phyloP scores from a whole-genome alignment of 768 basidiomycete genomes.

The Epithele typhae region DNA sequence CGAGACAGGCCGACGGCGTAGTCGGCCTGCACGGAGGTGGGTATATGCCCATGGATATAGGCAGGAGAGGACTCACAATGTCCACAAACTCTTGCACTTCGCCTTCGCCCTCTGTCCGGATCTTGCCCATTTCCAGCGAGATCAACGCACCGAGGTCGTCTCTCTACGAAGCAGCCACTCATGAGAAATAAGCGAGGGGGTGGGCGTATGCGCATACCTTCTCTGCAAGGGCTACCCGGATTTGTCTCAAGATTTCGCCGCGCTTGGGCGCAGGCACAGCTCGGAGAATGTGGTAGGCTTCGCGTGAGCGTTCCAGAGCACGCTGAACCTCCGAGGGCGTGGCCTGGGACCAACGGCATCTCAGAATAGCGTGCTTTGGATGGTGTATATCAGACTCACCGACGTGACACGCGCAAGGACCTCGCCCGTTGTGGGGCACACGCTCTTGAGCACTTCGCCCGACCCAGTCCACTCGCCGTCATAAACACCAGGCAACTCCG shows the following conservation, averaged over 20 bases:
- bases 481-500: conserved; percentile 70
- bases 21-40: conserved; percentile 59
- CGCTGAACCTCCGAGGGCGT: conserved; percentile 68
- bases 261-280: conserved; percentile 81
- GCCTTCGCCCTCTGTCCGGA: conserved; percentile 83
- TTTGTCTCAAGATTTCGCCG: conserved; percentile 85
- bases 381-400: conserved; percentile 35
- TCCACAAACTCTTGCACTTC: conserved; percentile 96
- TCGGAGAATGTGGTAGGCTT: conserved; percentile 70
- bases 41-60: background rate
- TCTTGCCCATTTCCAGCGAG: conserved; percentile 89
- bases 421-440: conserved; percentile 88
- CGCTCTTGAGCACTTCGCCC: conserved; percentile 64
- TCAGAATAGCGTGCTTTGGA: background rate
- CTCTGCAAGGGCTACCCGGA: conserved; percentile 71
- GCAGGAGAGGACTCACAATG: conserved; percentile 55
- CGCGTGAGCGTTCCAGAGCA: conserved; percentile 63
- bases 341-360: conserved; percentile 36
- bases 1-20: conserved; percentile 90
- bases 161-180: conserved; percentile 39
- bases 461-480: conserved; percentile 79
- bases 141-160: conserved; percentile 79
- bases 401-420: conserved; percentile 69
- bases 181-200: background rate
- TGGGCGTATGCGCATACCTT: conserved; percentile 47